phyloP scores from a whole-genome alignment of 805 yeast species.

The Cyberlindnera mississippiensis region DNA sequence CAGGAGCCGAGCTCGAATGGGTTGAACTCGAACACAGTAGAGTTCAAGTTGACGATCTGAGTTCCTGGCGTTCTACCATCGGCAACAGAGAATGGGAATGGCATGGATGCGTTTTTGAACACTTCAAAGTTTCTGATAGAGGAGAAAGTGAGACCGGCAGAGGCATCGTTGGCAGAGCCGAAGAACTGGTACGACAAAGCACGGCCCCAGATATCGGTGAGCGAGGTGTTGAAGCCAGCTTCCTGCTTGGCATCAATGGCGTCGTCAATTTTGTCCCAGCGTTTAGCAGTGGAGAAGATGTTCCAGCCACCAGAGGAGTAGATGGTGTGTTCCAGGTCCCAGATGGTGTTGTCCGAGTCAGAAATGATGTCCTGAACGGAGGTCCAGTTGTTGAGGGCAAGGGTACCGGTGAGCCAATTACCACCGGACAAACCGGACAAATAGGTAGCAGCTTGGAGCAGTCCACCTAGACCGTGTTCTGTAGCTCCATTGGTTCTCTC shows the following conservation, averaged over 20 bases:
- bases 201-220: slow-evolving; percentile 81
- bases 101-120: slow-evolving; percentile 61
- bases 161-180: slow-evolving; percentile 10
- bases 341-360: slow-evolving; percentile 9
- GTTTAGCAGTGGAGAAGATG: slow-evolving; percentile 44
- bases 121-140: slow-evolving; percentile 57
- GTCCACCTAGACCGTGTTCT: slow-evolving; percentile 62
- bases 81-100: slow-evolving; percentile 64
- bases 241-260: slow-evolving; percentile 47
- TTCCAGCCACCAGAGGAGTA: slow-evolving; percentile 61
- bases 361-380: slow-evolving; percentile 14
- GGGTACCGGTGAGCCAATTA: slow-evolving; percentile 70
- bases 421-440: slow-evolving; percentile 81
- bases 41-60: slow-evolving; percentile 51
- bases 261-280: slow-evolving; percentile 50
- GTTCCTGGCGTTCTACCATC: slow-evolving; percentile 67
- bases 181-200: slow-evolving; percentile 30
- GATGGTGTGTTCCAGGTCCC: slow-evolving; percentile 43
- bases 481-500: slow-evolving; percentile 55
- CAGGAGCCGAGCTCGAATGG: slow-evolving; percentile 83
- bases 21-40: slow-evolving; percentile 61
- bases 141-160: slow-evolving; percentile 60
- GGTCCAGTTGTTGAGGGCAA: slow-evolving; percentile 52
- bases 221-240: slow-evolving; percentile 65
- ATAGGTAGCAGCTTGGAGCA: slow-evolving; percentile 66